These are phyloP conservation scores for Loxodes magnus DNA, from an alignment of 73 alveolate species.

Conservation along the genomic window DNA sequence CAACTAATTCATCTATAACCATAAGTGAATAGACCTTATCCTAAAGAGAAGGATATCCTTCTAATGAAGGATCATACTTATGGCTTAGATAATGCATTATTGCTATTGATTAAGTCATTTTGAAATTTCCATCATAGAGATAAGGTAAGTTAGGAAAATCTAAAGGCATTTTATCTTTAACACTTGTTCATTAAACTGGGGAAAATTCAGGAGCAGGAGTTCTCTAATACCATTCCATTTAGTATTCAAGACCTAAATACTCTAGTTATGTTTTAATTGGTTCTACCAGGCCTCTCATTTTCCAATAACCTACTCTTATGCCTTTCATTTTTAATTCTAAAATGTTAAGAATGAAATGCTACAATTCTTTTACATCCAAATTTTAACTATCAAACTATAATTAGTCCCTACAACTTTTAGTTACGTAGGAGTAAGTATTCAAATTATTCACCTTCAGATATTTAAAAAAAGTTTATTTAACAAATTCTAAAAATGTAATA, in stretches of 20 bases:
- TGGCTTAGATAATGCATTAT: neutral
- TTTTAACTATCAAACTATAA: too few relatives aligned
- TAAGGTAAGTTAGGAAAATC: conserved; percentile 17
- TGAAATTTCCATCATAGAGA: conserved; percentile 18
- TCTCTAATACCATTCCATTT: conserved; percentile 4
- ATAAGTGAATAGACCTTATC: neutral
- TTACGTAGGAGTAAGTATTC: too few relatives aligned
- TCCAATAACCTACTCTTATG: conserved; percentile 29
- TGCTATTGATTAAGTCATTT: neutral
- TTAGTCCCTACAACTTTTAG: too few relatives aligned
- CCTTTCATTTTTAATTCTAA: too few relatives aligned
- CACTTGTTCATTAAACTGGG: conserved; percentile 1
- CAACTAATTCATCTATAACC: conserved; percentile 5
- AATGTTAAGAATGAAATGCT: too few relatives aligned
- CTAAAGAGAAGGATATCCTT: neutral
- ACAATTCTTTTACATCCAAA: too few relatives aligned
- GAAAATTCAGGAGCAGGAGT: conserved; percentile 15
- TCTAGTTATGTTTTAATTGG: conserved; percentile 12
- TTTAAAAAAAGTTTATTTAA: too few relatives aligned
- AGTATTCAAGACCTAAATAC: conserved; percentile 10
- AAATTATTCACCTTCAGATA: too few relatives aligned
- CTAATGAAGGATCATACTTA: neutral
- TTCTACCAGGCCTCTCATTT: conserved; percentile 15
- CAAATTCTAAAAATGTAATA: too few relatives aligned
- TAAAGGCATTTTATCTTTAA: neutral